These are phyloP conservation scores for Calvatia gigantea DNA, from an alignment of 768 basidiomycete species.

Conservation along the genomic window DNA sequence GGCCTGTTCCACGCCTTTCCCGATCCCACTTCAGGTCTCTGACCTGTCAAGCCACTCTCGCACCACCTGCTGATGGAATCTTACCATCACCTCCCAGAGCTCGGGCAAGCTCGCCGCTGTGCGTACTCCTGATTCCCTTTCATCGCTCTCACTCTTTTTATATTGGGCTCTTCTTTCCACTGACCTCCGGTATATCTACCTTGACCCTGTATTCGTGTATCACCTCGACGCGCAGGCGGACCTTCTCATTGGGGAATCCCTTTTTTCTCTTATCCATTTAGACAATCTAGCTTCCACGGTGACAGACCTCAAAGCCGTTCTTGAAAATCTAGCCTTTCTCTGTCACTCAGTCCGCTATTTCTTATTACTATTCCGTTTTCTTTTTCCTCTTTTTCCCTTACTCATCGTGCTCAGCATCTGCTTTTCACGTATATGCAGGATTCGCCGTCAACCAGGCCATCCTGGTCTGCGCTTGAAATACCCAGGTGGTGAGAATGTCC, in stretches of 20 bases:
- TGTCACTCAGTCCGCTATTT: slow-evolving; percentile 60
- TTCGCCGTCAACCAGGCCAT: slow-evolving; percentile 72
- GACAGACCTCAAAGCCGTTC: slow-evolving; percentile 68
- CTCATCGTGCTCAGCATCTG: slow-evolving; percentile 51
- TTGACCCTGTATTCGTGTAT: slow-evolving; percentile 72
- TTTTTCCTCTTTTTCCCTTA: slow-evolving; percentile 23
- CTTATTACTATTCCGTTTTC: slow-evolving; percentile 14
- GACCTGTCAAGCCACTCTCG: too few relatives aligned
- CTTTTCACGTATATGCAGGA: slow-evolving; percentile 70
- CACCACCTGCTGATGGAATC: too few relatives aligned
- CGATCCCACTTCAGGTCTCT: too few relatives aligned
- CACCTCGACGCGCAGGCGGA: slow-evolving; percentile 74
- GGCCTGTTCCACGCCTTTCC: too few relatives aligned
- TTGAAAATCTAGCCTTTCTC: slow-evolving; percentile 74
- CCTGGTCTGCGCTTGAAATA: slow-evolving; percentile 51
- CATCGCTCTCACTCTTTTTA: slow-evolving; percentile 16
- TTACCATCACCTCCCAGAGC: too few relatives aligned
- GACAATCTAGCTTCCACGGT: slow-evolving; percentile 76
- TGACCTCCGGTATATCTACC: slow-evolving; percentile 74
- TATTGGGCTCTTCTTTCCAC: slow-evolving; percentile 82
- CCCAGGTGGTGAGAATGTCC: slow-evolving; percentile 65
- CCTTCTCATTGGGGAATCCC: slow-evolving; percentile 63
- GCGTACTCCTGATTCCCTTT: slow-evolving; percentile 20
- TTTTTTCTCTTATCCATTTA: slow-evolving; percentile 79
- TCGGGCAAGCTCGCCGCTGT: slow-evolving; percentile 84